Base-by-base conservation (phyloP, 257 asterid genomes). In the Rauvolfia tetraphylla region DNA sequence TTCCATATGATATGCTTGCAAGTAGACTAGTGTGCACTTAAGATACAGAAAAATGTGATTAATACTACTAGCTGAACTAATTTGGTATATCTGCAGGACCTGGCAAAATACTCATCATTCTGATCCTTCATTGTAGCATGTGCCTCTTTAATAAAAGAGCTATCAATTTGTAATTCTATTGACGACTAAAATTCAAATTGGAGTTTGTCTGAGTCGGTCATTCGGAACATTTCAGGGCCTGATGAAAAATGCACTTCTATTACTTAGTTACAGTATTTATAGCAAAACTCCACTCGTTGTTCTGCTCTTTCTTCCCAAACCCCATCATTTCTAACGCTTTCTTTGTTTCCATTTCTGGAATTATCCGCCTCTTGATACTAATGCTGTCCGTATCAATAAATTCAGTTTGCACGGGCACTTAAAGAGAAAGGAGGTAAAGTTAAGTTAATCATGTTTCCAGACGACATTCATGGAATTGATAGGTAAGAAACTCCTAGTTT, bases 381-480 rank as follows among this genome's bases (percentile, higher is more conserved):
- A 79, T 51, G 9, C 13, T 38, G 58, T 5, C 27, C 3, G 57
- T 20, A 4, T 61, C 25, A 38, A 7, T 29, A 14, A 9, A 4
- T 31, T 79, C 79, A 93, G 99, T 93, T 88, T 81, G 96, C 90
- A 33, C 90, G 98, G 34, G 97, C 96, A 5, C 79, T 95, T 42
- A 90, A 86, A 89, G 96, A 95, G 86, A 89, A 71, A 82, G 99
- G 98, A 44, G 89, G 85, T 0, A 87, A 84, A 78, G 90, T 89
- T 1, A 95, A 93, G 88, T 86, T 93, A 80, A 82, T 95, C 23
- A 73, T 91, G 78, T 95, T 93, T 82, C 98, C 98, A n/a, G 84
- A 86, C 39, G 99, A 95, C 75, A 74, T 71, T 4, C 98, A 93
- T 76, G 84, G 84, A 77, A 88, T 93, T 74, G 97, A 95, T 57